Evolutionary conservation across 1,139 yeast genomes (phyloP), one percentile per base, ranked within the genome.

Genomic region (Kluyveromyces sp.): DNA sequence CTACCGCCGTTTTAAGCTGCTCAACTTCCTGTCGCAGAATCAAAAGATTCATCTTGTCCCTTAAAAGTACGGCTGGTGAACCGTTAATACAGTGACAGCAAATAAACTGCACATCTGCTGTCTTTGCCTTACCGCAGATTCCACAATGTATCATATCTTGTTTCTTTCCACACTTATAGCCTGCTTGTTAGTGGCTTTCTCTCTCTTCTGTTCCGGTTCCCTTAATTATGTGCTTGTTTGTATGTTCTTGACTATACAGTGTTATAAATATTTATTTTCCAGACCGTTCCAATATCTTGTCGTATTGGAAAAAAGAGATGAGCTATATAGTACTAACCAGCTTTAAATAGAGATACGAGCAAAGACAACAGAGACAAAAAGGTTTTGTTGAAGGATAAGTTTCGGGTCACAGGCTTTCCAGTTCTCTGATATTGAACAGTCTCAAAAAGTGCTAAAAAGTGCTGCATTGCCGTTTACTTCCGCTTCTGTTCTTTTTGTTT

Each of bases 31-130:
- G 51, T 32, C 48, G 48, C 7, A 54, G 33, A 29, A 45, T 36
- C 10, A 50, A 39, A 34, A 55, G 49, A 41, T 57, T 51, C 26
- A 60, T 44, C 44, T 51, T 53, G 37, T 48, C 39, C 35, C 48
- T 47, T 27, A 57, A 36, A 28, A 58, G 38, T 27, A 60, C 44
- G 6, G 46, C 48, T 2, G 64, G 64, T 30, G 63, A 59, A 26
- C 57, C 53, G 42, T 56, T 59, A 38, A 59, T 45, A 49, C 64
- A 60, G 43, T 55, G 60, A 5, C 54, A 46, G 43, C 64, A 60
- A 28, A 51, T 54, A 45, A 58, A 50, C n/a, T 45, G 34, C 15
- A 34, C 21, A 27, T 34, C 39, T 4, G 33, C 52, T 15, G 51
- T 49, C 21, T 51, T 48, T 25, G 52, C 50, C 31, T 54, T 50